phyloP scores from a whole-genome alignment of 192 early-diverging fungal genomes.

The Chytriomyces hyalinus region DNA sequence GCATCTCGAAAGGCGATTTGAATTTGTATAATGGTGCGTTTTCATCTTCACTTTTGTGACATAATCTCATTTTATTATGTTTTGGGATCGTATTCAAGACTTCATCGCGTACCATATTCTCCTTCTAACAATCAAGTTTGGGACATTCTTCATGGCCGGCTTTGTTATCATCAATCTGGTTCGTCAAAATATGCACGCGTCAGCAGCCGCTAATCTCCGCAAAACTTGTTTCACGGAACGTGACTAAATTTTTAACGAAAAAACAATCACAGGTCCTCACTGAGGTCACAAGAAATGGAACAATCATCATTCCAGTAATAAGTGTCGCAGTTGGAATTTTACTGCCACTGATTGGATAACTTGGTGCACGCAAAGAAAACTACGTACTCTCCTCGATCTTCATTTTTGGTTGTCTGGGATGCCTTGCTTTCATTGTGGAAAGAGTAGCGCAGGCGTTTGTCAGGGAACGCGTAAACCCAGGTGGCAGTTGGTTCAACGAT shows the following conservation, averaged over 20 bases:
- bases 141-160: neutral
- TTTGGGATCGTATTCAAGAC: neutral
- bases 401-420: neutral
- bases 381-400: neutral
- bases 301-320: constrained; percentile 4
- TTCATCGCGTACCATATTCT: constrained; percentile 9
- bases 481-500: neutral
- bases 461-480: neutral
- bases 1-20: constrained; percentile 10
- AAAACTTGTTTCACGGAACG: neutral
- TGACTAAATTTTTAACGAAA: neutral
- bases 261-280: constrained; percentile 13
- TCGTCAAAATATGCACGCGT: neutral
- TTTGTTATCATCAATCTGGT: constrained; percentile 20
- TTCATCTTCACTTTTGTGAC: neutral
- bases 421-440: constrained; percentile 18
- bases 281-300: neutral
- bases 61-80: neutral
- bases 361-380: constrained; percentile 12
- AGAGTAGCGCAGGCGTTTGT: neutral
- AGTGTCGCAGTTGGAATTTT: neutral
- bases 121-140: constrained; percentile 15
- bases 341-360: neutral
- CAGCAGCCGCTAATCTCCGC: too few relatives aligned
- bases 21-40: neutral